Conservation (phyloP, 306 rosid genomes). For the Neltuma alba region DNA sequence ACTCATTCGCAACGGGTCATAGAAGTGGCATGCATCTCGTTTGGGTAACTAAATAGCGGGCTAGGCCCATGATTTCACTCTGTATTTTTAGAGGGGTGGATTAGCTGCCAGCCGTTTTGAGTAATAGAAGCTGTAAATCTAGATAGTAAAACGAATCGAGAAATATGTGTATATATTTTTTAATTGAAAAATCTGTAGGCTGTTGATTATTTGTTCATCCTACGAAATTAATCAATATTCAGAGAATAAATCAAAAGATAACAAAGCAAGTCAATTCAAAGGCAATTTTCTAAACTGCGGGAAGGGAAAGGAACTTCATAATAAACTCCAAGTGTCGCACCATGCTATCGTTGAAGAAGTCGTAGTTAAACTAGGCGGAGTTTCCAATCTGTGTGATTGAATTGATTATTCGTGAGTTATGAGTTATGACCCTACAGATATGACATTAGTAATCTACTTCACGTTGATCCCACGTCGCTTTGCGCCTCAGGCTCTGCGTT, state of each 20-base stretch:
- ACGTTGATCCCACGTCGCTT: not conserved
- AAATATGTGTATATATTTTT: too few species aligned
- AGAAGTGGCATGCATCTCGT: not conserved
- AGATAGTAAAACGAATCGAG: not conserved
- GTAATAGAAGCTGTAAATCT: too few species aligned
- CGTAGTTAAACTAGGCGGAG: slow-evolving; percentile 27
- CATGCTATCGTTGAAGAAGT: not conserved
- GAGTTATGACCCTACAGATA: not conserved
- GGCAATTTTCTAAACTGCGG: not conserved
- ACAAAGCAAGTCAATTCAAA: slow-evolving; percentile 7
- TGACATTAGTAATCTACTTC: not conserved
- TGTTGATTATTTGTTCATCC: not conserved
- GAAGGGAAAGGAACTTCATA: not conserved
- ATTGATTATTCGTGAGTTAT: not conserved
- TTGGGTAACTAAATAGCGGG: not conserved
- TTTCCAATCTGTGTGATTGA: slow-evolving; percentile 25
- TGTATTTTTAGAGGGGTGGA: not conserved
- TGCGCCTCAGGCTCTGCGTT: not conserved
- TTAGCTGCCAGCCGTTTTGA: too few species aligned
- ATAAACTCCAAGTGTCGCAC: slow-evolving; percentile 15
- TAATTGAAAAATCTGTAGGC: not conserved
- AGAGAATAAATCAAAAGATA: not conserved
- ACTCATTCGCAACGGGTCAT: not conserved
- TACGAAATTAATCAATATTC: not conserved
- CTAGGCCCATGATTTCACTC: not conserved